Conservation (phyloP, 2,329 filamentous ascomycete species). For the Ambrosiella xylebori region DNA sequence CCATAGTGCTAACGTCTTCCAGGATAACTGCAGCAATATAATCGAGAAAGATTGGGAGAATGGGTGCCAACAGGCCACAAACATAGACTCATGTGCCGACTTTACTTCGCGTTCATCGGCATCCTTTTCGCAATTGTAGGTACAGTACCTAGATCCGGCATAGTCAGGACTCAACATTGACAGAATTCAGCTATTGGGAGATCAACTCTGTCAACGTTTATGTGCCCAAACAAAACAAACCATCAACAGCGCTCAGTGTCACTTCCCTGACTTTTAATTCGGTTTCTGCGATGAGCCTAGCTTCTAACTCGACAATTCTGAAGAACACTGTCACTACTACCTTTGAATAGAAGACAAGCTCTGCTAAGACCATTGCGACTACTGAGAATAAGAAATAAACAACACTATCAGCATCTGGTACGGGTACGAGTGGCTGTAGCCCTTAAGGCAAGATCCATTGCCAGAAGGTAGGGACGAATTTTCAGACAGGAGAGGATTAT, state of each 20-base stretch:
- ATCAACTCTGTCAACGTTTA: conserved; percentile 38
- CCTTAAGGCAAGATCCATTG: neutral
- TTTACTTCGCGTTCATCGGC: conserved; percentile 17
- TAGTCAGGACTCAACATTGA: neutral
- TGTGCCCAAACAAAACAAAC: conserved; percentile 11
- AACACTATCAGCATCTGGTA: neutral
- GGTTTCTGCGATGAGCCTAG: conserved; percentile 6
- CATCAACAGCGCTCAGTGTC: neutral
- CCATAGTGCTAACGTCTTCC: neutral
- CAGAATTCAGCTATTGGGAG: conserved; percentile 28
- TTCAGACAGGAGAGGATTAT: too few species aligned
- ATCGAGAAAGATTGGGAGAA: conserved; percentile 33
- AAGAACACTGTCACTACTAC: conserved; percentile 7
- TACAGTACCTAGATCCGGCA: neutral
- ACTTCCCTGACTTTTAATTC: neutral
- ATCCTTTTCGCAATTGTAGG: conserved; percentile 9
- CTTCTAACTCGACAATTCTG: conserved; percentile 1
- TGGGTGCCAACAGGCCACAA: conserved; percentile 19
- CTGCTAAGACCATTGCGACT: neutral
- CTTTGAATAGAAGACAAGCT: neutral
- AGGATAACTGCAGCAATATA: conserved; percentile 64
- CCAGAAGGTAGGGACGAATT: neutral
- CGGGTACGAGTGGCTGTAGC: neutral
- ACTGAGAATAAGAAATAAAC: neutral
- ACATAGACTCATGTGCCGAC: conserved; percentile 24